Base-by-base conservation (phyloP, 129 eudicot genomes). In the Oenanthe sinensis region DNA sequence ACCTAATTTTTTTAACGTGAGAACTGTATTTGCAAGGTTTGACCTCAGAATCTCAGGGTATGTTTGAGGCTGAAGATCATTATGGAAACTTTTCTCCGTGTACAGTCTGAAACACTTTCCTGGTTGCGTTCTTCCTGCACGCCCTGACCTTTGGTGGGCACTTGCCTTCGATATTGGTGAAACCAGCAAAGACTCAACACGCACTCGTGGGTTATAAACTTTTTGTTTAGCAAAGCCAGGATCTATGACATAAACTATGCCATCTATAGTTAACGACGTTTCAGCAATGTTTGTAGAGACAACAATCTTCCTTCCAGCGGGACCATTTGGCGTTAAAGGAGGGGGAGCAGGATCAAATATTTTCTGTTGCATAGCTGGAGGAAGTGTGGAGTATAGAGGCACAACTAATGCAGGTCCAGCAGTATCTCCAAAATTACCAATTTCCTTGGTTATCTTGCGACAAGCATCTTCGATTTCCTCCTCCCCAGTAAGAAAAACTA, bases 81-180 rank as follows among this genome's bases (percentile, higher is more conserved):
- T 86, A 47, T 96, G 77, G 78, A 96, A 96, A 85, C 99, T 96
- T 83, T 86, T 96, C 75, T 96, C 99, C 0, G 97, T 96, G 82
- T 96, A 96, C 4, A 96, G 89, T 84, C 99, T 87, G 49, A 89
- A 96, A 83, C 99, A 96, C 85, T 92, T 96, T 13, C 99, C 99
- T 0, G 99, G 99, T 40, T 90, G 97, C 28, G 99, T 96, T 85
- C 99, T 92, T 83, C 99, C 99, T 70, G 99, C 99, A 84, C 99
- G 97, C 16, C 99, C 97, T 0, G 99, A 89, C 78, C 97, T 87
- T 79, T 96, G 99, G 78, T 92, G 99, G 42, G 99, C 99, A 85
- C 97, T 92, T 19, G 99, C 97, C 84, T 92, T 96, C 4, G 99
- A 96, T 72, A 96, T 96, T 26, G 97, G 99, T 71, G 97, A 92